A percentile compares a stretch with the other conserved stretches of the same genome.
phyloP scores from a whole-genome alignment of 2,329 filamentous ascomycete genomes.

The Cladosporium sphaerospermum region DNA sequence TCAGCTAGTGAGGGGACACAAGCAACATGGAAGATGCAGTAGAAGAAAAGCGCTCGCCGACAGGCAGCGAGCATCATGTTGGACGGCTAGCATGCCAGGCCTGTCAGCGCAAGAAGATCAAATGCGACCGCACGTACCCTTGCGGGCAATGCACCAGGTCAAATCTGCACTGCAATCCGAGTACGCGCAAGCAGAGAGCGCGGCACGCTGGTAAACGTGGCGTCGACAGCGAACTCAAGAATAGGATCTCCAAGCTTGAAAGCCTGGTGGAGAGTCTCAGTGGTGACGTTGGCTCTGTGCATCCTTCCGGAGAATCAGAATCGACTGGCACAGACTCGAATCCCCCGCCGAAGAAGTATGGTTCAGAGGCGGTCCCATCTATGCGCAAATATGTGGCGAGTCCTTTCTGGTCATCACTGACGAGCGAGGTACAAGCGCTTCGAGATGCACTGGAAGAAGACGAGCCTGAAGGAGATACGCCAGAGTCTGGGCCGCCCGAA shows the following conservation, averaged over 20 bases:
- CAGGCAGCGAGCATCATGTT: constrained; percentile 11
- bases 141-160: constrained; percentile 26
- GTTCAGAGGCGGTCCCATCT: constrained; percentile 11
- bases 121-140: constrained; percentile 24
- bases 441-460: constrained; percentile 27
- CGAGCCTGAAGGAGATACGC: constrained; percentile 17
- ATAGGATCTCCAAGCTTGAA: constrained; percentile 26
- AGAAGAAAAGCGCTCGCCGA: constrained; percentile 1
- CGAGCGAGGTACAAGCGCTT: constrained; percentile 27
- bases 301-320: not conserved
- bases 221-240: constrained; percentile 24
- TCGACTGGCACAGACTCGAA: not conserved
- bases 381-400: constrained; percentile 26
- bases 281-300: constrained; percentile 17
- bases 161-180: constrained; percentile 19
- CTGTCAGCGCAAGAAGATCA: constrained; percentile 28
- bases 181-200: constrained; percentile 22
- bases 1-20: too few relatives aligned
- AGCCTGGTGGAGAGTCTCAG: constrained; percentile 25
- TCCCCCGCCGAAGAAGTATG: not conserved
- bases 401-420: constrained; percentile 28
- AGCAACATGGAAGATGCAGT: not conserved
- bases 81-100: constrained; percentile 28
- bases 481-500: constrained; percentile 1
- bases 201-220: constrained; percentile 23